phyloP scores from a whole-genome alignment of 768 basidiomycete genomes.

The Mycena haematopus region DNA sequence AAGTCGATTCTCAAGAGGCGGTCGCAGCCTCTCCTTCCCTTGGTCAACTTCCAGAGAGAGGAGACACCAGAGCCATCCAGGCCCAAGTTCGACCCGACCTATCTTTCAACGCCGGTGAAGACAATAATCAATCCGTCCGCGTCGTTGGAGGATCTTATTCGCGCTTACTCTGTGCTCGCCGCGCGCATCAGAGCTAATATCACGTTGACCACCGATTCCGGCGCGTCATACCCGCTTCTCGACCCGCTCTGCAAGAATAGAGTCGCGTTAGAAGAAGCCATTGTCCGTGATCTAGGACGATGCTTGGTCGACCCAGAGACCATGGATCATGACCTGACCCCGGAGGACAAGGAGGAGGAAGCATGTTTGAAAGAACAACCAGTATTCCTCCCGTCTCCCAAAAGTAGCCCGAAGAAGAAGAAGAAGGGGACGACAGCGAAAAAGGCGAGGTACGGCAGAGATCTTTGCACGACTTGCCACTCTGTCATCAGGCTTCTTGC shows the following conservation, averaged over 20 bases:
- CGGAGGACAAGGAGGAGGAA: conserved; percentile 32
- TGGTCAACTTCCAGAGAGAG: conserved; percentile 59
- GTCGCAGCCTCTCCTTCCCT: conserved; percentile 41
- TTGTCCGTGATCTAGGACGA: conserved; percentile 73
- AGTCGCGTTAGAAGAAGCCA: conserved; percentile 56
- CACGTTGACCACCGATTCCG: conserved; percentile 52
- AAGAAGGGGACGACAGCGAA: conserved; percentile 77
- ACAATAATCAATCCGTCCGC: conserved; percentile 59
- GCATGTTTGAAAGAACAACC: conserved; percentile 38
- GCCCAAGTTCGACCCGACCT: conserved; percentile 66
- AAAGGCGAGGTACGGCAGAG: conserved; percentile 80
- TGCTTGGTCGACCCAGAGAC: conserved; percentile 65
- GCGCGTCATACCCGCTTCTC: conserved; percentile 75
- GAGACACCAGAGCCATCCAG: conserved; percentile 79
- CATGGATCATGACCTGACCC: conserved; percentile 28
- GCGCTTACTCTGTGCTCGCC: conserved; percentile 75
- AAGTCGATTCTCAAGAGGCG: conserved; percentile 77
- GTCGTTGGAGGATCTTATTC: conserved; percentile 64
- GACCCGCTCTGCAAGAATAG: conserved; percentile 67
- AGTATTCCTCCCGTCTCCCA: conserved; percentile 67
- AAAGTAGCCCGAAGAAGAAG: conserved; percentile 69
- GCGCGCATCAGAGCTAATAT: conserved; percentile 64
- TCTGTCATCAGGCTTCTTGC: conserved; percentile 71
- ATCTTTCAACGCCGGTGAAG: conserved; percentile 69
- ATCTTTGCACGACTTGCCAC: conserved; percentile 77